These are phyloP conservation scores for Lactifluus rugatus DNA, from an alignment of 768 basidiomycete species.

Conservation along the genomic window DNA sequence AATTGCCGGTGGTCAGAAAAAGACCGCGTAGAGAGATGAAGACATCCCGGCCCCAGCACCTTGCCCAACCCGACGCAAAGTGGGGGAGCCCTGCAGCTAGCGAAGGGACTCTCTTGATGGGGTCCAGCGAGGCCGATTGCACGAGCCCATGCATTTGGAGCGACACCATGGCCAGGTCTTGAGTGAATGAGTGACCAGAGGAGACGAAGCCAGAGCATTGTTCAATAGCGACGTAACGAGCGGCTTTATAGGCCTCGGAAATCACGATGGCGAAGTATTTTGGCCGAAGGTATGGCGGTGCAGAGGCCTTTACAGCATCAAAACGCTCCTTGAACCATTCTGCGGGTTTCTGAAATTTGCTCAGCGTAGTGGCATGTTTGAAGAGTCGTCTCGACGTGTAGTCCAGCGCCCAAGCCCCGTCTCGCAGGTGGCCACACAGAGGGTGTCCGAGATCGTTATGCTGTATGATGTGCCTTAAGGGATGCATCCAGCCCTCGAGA, in stretches of 20 bases:
- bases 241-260: constrained; percentile 87
- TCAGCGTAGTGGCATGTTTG: constrained; percentile 51
- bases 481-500: constrained; percentile 95
- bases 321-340: constrained; percentile 86
- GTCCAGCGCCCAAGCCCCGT: constrained; percentile 88
- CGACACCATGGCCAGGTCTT: constrained; percentile 76
- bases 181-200: constrained; percentile 80
- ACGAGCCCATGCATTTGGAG: constrained; percentile 90
- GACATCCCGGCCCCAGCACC: constrained; percentile 93
- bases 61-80: constrained; percentile 87
- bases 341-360: constrained; percentile 59
- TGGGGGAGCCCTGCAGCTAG: constrained; percentile 94
- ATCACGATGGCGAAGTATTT: constrained; percentile 94
- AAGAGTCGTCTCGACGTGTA: constrained; percentile 65
- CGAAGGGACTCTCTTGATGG: constrained; percentile 57
- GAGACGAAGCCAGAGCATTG: constrained; percentile 83
- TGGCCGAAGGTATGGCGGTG: constrained; percentile 83
- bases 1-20: constrained; percentile 89
- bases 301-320: constrained; percentile 60
- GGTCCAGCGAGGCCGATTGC: constrained; percentile 82
- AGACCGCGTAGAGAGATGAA: constrained; percentile 92
- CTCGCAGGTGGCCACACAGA: constrained; percentile 76
- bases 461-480: constrained; percentile 71
- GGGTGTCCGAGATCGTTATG: constrained; percentile 92
- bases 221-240: constrained; percentile 71